Percentiles rank a stretch among this genome's conserved stretches.
Conservation (phyloP, 768 basidiomycete species). For the Leccinum disarticulatum region DNA sequence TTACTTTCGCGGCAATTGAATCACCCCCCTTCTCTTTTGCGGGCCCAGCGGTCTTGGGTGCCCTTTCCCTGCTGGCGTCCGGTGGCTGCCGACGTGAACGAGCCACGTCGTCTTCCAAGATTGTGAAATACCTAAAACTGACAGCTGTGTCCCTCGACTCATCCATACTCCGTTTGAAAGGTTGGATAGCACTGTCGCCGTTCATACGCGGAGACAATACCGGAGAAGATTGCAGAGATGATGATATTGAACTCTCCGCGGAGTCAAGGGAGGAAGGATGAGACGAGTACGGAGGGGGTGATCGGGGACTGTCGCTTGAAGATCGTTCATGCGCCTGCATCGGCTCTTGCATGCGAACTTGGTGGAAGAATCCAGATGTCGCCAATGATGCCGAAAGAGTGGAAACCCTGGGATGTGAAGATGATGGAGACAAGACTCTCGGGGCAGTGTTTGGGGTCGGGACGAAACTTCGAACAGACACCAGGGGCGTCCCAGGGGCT, state of each 20-base stretch:
- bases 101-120: slow-evolving; percentile 42
- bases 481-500: slow-evolving; percentile 35
- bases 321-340: slow-evolving; percentile 16
- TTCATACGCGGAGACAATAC: slow-evolving; percentile 23
- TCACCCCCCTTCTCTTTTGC: slow-evolving; percentile 9
- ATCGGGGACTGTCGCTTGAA: slow-evolving; percentile 22
- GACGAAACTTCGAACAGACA: slow-evolving; percentile 53
- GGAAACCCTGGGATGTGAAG: slow-evolving; percentile 47
- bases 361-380: slow-evolving; percentile 51
- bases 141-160: slow-evolving; percentile 44
- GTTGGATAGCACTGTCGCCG: slow-evolving; percentile 31
- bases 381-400: slow-evolving; percentile 72
- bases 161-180: slow-evolving; percentile 49
- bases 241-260: slow-evolving; percentile 21
- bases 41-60: slow-evolving; percentile 4
- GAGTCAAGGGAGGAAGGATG: slow-evolving; percentile 35
- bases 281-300: slow-evolving; percentile 38
- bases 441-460: slow-evolving; percentile 43
- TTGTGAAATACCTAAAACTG: slow-evolving; percentile 48
- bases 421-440: slow-evolving; percentile 38
- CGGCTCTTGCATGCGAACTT: slow-evolving; percentile 40
- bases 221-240: slow-evolving; percentile 19
- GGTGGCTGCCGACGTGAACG: slow-evolving; percentile 24
- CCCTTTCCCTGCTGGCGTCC: slow-evolving; percentile 12
- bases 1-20: slow-evolving; percentile 14